Percentiles rank a stretch among this genome's conserved stretches.
phyloP scores from a whole-genome alignment of 164 flowering plant genomes.

The Warburgia ugandensis region DNA sequence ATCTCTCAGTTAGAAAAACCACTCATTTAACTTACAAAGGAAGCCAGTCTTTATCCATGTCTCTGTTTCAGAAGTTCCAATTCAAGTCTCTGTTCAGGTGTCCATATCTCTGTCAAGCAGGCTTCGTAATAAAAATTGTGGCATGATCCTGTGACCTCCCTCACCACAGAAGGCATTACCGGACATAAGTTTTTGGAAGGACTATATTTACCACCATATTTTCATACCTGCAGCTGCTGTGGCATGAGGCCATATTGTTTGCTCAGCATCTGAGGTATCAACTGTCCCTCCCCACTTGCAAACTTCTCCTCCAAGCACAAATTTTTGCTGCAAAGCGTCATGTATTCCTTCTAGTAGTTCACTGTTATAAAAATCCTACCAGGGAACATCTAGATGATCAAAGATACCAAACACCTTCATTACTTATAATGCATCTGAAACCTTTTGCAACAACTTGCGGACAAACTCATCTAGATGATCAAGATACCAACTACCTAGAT shows the following conservation, averaged over 20 bases:
- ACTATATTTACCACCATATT: constrained; percentile 1
- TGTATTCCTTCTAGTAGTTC: constrained; percentile 81
- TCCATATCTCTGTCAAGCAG: no score
- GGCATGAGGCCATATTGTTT: constrained; percentile 98
- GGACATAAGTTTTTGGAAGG: no score
- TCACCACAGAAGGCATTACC: neutral
- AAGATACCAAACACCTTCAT: constrained; percentile 94
- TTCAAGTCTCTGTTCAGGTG: no score
- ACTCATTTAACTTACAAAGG: no score
- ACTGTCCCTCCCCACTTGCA: constrained; percentile 98
- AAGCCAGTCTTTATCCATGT: no score
- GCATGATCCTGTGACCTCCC: neutral
- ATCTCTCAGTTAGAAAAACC: no score
- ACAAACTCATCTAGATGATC: constrained; percentile 86
- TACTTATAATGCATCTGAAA: constrained; percentile 83
- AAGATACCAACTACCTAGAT: constrained; percentile 42
- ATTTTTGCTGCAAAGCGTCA: constrained; percentile 44
- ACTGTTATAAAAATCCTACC: constrained; percentile 59
- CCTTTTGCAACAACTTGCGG: constrained; percentile 83
- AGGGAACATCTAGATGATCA: constrained; percentile 81
- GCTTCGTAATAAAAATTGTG: no score
- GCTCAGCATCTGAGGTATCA: constrained; percentile 75
- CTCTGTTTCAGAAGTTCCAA: no score
- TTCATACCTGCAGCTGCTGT: constrained; percentile 97
- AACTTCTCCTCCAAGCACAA: constrained; percentile 93